Percentiles rank a stretch among this genome's conserved stretches.
phyloP scores from a whole-genome alignment of 768 basidiomycete genomes.

The Agaricus sinodeliciosus region DNA sequence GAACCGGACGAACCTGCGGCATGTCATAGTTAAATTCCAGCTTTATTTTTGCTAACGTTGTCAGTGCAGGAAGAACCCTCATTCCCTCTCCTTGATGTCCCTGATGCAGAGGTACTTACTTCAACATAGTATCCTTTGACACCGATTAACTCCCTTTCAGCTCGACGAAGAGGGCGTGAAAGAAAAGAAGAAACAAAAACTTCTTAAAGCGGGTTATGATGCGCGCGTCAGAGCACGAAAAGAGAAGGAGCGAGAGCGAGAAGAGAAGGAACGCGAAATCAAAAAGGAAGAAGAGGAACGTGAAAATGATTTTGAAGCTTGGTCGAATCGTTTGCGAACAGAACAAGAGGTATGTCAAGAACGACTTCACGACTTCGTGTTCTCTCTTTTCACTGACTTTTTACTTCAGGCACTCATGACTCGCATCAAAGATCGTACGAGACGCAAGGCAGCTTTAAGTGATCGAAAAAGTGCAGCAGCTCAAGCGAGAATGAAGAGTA shows the following conservation, averaged over 20 bases:
- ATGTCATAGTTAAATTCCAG: constrained; percentile 11
- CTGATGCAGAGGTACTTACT: constrained; percentile 68
- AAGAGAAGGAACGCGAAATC: constrained; percentile 65
- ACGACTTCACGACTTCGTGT: neutral
- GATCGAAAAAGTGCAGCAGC: constrained; percentile 94
- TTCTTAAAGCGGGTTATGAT: constrained; percentile 91
- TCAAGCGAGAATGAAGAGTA: constrained; percentile 90
- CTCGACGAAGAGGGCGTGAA: constrained; percentile 87
- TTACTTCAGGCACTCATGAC: constrained; percentile 59
- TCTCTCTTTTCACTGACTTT: neutral
- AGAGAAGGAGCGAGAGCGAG: constrained; percentile 84
- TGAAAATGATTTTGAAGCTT: constrained; percentile 59
- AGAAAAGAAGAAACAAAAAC: constrained; percentile 90
- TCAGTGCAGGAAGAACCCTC: constrained; percentile 64
- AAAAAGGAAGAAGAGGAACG: constrained; percentile 74
- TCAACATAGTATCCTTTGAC: neutral
- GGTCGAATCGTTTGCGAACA: constrained; percentile 64
- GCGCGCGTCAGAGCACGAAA: constrained; percentile 76
- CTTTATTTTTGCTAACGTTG: neutral
- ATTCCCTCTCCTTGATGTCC: constrained; percentile 88
- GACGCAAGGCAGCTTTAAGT: constrained; percentile 72
- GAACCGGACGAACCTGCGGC: constrained; percentile 48
- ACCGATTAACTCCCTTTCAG: constrained; percentile 24
- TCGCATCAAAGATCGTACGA: constrained; percentile 79
- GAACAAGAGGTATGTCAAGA: constrained; percentile 67